Evolutionary conservation across 352 stramenopile genomes (phyloP).

Genomic region (Phytophthora pinifolia): DNA sequence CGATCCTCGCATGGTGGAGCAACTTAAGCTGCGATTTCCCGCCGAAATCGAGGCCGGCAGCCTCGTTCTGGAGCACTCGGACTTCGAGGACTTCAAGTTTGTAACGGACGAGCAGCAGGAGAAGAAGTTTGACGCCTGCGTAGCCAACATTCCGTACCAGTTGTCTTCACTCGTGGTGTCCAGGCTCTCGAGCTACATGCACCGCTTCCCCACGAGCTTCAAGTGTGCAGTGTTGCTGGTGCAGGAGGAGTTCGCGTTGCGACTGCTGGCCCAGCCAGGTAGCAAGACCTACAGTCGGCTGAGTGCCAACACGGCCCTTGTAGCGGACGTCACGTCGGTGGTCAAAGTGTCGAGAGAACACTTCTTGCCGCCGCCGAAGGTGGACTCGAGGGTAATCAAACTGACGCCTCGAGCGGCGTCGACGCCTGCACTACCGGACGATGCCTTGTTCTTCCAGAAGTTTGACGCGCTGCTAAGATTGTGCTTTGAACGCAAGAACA

Average conservation of each 20-base stretch:
- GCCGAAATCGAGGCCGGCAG: slow-evolving; percentile 20
- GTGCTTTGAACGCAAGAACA: slow-evolving; percentile 86
- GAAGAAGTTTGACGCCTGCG: slow-evolving; percentile 60
- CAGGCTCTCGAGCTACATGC: slow-evolving; percentile 73
- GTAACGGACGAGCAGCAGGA: slow-evolving; percentile 4
- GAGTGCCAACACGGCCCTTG: slow-evolving; percentile 76
- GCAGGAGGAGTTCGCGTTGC: slow-evolving; percentile 82
- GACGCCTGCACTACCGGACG: slow-evolving; percentile 22
- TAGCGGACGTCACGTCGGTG: slow-evolving; percentile 65
- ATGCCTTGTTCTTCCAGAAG: slow-evolving; percentile 65
- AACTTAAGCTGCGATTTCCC: slow-evolving; percentile 60
- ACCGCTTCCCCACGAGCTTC: slow-evolving; percentile 50
- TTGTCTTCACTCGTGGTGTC: slow-evolving; percentile 84
- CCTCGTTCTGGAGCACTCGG: slow-evolving; percentile 39
- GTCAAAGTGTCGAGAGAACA: slow-evolving; percentile 55
- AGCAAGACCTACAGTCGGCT: slow-evolving; percentile 81
- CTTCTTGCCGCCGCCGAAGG: slow-evolving; percentile 81
- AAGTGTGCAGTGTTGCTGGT: slow-evolving; percentile 76
- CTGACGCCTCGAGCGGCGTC: slow-evolving; percentile 32
- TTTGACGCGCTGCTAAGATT: slow-evolving; percentile 78
- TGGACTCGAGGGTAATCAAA: slow-evolving; percentile 85
- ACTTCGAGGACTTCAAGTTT: slow-evolving; percentile 51
- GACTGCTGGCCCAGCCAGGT: slow-evolving; percentile 71
- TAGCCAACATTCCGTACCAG: slow-evolving; percentile 89
- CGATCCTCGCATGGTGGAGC: slow-evolving; percentile 74